Percentiles rank a stretch among this genome's conserved stretches.
Conservation (phyloP, 225 moss, liverwort and hornwort species). For the Anthoceros angustus region DNA sequence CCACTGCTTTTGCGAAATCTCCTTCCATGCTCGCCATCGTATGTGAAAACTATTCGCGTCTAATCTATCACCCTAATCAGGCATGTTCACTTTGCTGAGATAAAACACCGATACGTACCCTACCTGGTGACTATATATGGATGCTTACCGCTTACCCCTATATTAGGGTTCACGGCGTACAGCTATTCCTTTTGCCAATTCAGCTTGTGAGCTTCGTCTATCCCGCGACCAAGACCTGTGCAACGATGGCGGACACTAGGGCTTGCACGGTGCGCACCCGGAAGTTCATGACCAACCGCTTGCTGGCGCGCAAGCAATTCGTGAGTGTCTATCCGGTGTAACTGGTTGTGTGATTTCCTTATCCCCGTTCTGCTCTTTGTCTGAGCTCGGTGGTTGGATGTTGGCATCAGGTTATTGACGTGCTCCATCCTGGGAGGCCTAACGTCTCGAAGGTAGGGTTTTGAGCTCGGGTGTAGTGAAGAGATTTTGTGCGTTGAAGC, state of each 20-base stretch:
- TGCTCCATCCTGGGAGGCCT: constrained; percentile 70
- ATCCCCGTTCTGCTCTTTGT: not conserved
- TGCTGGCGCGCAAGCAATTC: constrained; percentile 70
- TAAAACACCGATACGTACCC: too few relatives aligned
- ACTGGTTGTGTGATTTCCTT: not conserved
- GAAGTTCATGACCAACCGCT: constrained; percentile 85
- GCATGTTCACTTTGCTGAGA: too few relatives aligned
- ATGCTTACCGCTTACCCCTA: too few relatives aligned
- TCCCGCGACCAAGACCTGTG: not conserved
- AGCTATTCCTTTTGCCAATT: too few relatives aligned
- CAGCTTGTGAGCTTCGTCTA: too few relatives aligned
- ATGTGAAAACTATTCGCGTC: too few relatives aligned
- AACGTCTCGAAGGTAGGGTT: constrained; percentile 58
- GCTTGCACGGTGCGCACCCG: constrained; percentile 87
- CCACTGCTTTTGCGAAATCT: too few relatives aligned
- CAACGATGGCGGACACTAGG: constrained; percentile 68
- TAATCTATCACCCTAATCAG: too few relatives aligned
- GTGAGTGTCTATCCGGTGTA: constrained; percentile 17
- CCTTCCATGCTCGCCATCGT: too few relatives aligned
- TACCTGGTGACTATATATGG: too few relatives aligned
- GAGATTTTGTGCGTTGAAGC: not conserved
- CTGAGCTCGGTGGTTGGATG: not conserved
- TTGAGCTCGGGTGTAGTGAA: not conserved
- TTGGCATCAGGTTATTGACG: constrained; percentile 48
- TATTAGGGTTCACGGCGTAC: too few relatives aligned